phyloP scores from a whole-genome alignment of 768 basidiomycete species.

The Leccinum obscurum region DNA sequence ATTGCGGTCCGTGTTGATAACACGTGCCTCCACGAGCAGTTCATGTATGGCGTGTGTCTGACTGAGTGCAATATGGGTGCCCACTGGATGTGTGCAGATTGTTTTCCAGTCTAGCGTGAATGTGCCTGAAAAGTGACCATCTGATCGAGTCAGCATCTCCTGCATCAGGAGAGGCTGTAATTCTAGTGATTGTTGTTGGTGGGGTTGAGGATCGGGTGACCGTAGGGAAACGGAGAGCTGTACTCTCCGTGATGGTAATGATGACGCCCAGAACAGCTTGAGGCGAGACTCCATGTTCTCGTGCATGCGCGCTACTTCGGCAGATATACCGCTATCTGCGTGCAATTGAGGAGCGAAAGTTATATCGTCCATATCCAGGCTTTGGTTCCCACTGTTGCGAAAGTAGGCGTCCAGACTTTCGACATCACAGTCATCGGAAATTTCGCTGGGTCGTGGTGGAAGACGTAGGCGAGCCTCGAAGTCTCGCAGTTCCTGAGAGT shows the following conservation, averaged over 20 bases:
- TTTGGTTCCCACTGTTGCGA: slow-evolving; percentile 25
- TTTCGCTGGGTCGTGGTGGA: slow-evolving; percentile 60
- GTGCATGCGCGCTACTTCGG: slow-evolving; percentile 56
- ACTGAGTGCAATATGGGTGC: slow-evolving; percentile 57
- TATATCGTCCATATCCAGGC: slow-evolving; percentile 23
- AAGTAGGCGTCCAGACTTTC: slow-evolving; percentile 58
- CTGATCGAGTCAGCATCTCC: slow-evolving; percentile 57
- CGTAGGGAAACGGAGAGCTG: slow-evolving; percentile 59
- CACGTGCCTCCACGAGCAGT: slow-evolving; percentile 54
- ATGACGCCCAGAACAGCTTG: slow-evolving; percentile 79
- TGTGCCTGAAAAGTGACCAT: slow-evolving; percentile 72
- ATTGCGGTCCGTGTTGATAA: slow-evolving; percentile 42
- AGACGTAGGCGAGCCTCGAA: slow-evolving; percentile 37
- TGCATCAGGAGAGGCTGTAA: slow-evolving; percentile 48
- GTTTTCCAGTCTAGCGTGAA: slow-evolving; percentile 69
- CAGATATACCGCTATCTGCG: slow-evolving; percentile 21
- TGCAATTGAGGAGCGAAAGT: slow-evolving; percentile 17
- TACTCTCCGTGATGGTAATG: slow-evolving; percentile 61
- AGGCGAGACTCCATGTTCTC: slow-evolving; percentile 76
- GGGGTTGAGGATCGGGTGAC: slow-evolving; percentile 19
- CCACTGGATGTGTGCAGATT: slow-evolving; percentile 60
- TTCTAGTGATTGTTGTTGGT: slow-evolving; percentile 31
- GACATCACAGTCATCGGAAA: slow-evolving; percentile 57
- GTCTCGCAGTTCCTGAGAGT: slow-evolving; percentile 29
- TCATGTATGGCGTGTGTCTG: slow-evolving; percentile 43